Conservation (phyloP, 1,139 yeast genomes). For the Blastobotrys arbuscula region DNA sequence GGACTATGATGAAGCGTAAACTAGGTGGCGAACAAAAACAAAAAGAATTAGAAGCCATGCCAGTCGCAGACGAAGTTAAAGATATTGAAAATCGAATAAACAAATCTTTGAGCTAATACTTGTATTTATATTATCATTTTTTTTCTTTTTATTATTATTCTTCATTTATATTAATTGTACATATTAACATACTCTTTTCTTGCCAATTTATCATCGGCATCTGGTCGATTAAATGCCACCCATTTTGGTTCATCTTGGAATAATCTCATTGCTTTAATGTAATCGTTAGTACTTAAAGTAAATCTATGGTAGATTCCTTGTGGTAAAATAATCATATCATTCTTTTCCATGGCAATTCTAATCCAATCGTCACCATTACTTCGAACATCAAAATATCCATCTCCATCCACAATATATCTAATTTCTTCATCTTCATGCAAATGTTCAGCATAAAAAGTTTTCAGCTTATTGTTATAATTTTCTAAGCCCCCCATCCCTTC, state of each 20-base stretch:
- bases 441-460: constrained; percentile 76
- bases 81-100: constrained; percentile 46
- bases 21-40: constrained; percentile 55
- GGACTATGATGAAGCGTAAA: constrained; percentile 56
- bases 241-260: constrained; percentile 96
- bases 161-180: background rate
- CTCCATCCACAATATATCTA: constrained; percentile 82
- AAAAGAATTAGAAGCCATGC: constrained; percentile 45
- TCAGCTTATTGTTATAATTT: constrained; percentile 59
- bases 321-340: constrained; percentile 62
- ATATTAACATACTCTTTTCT: constrained; percentile 39
- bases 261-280: constrained; percentile 71
- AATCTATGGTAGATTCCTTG: constrained; percentile 93
- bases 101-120: constrained; percentile 2
- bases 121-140: background rate
- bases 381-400: constrained; percentile 88
- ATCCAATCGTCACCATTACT: constrained; percentile 69
- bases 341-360: constrained; percentile 55
- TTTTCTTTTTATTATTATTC: too few species aligned
- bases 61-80: constrained; percentile 63
- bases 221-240: constrained; percentile 77
- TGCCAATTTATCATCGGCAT: constrained; percentile 38
- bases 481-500: constrained; percentile 60
- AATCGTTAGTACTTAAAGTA: constrained; percentile 59
- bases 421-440: constrained; percentile 97